phyloP scores from a whole-genome alignment of 2,329 filamentous ascomycete species.

The Aspergillus thermomutatus region DNA sequence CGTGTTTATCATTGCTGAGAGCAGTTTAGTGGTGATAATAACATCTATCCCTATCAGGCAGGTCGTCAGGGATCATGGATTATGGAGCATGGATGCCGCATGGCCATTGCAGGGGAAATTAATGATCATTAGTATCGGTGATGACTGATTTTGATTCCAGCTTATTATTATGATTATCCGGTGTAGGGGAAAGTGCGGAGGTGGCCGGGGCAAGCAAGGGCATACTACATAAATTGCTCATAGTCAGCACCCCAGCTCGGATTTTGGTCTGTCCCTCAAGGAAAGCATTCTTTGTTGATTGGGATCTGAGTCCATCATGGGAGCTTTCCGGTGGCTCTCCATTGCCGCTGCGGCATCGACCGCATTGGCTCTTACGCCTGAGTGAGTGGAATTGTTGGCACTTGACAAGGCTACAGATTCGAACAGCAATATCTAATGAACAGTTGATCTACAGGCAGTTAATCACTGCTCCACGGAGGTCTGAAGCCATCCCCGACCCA shows the following conservation, averaged over 20 bases:
- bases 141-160: neutral
- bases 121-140: neutral
- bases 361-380: conserved; percentile 26
- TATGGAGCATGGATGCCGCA: neutral
- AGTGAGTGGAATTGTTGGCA: conserved; percentile 18
- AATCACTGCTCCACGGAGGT: conserved; percentile 36
- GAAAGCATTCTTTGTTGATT: neutral
- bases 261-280: neutral
- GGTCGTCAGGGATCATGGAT: neutral
- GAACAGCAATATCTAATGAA: neutral
- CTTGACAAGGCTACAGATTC: neutral
- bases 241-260: neutral
- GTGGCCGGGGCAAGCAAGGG: neutral
- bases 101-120: neutral
- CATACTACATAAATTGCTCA: neutral
- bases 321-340: conserved; percentile 21
- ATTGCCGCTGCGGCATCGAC: conserved; percentile 21
- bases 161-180: neutral
- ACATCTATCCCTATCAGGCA: neutral
- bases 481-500: conserved; percentile 37
- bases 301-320: conserved; percentile 17
- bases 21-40: neutral
- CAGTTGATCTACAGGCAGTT: conserved; percentile 24
- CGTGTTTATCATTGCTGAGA: conserved; percentile 6
- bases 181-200: neutral